A percentile compares a stretch with the other conserved stretches of the same genome.
Conservation (phyloP, 108 stramenopile genomes). For the Seminavis robusta region DNA sequence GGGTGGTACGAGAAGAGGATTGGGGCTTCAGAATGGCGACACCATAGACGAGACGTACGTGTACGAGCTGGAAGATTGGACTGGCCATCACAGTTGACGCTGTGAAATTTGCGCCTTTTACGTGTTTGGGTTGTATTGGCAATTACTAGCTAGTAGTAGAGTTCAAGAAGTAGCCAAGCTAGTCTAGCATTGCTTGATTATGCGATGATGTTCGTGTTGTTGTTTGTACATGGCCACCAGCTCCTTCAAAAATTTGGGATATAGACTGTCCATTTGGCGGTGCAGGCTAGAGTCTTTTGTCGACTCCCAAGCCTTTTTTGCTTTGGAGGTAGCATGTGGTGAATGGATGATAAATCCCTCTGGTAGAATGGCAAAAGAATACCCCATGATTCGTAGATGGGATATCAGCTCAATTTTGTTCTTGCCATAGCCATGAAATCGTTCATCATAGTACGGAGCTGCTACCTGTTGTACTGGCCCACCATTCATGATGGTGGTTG, state of each 20-base stretch:
- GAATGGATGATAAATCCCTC: conserved; percentile 78
- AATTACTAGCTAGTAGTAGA: too few relatives aligned
- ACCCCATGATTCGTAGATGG: conserved; percentile 60
- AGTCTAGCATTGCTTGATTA: too few relatives aligned
- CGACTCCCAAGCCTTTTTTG: conserved; percentile 72
- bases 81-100: too few relatives aligned
- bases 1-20: too few relatives aligned
- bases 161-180: too few relatives aligned
- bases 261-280: conserved; percentile 66
- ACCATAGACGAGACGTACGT: too few relatives aligned
- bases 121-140: too few relatives aligned
- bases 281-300: conserved; percentile 48
- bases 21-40: too few relatives aligned
- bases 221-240: too few relatives aligned
- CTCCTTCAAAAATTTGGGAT: conserved; percentile 52
- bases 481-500: background rate
- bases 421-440: conserved; percentile 88
- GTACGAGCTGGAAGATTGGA: too few relatives aligned
- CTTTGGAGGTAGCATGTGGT: conserved; percentile 75
- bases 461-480: background rate
- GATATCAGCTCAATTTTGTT: conserved; percentile 86
- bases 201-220: too few relatives aligned
- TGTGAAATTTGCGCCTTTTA: too few relatives aligned
- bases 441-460: conserved; percentile 83
- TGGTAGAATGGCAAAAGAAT: conserved; percentile 63